phyloP scores from a whole-genome alignment of 2,329 filamentous ascomycete species.

The Talaromyces sp. region DNA sequence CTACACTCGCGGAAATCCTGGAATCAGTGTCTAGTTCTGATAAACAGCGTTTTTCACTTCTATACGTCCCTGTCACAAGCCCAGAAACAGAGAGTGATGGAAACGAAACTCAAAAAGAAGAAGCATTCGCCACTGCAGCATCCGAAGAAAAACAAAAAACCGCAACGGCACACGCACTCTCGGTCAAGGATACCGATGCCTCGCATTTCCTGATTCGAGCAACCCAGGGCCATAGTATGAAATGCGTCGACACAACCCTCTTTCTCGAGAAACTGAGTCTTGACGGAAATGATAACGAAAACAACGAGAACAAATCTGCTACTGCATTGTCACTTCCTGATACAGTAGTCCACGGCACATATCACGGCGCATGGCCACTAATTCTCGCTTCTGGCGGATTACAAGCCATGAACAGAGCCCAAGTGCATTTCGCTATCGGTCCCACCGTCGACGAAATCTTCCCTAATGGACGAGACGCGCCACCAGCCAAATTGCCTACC shows the following conservation, averaged over 20 bases:
- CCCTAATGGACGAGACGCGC: constrained; percentile 16
- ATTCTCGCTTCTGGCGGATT: constrained; percentile 76
- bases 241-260: constrained; percentile 60
- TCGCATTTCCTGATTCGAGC: constrained; percentile 81
- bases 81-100: constrained; percentile 3
- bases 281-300: constrained; percentile 30
- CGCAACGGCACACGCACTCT: constrained; percentile 29
- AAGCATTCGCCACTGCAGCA: constrained; percentile 19
- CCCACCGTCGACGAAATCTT: constrained; percentile 46
- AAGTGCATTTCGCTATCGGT: constrained; percentile 83
- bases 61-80: constrained; percentile 42
- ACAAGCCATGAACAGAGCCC: constrained; percentile 73
- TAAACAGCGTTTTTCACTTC: constrained; percentile 85
- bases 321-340: constrained; percentile 45
- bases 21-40: constrained; percentile 67
- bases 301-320: background rate
- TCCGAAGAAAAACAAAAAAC: constrained; percentile 25
- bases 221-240: constrained; percentile 89
- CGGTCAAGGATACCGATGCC: constrained; percentile 44
- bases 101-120: constrained; percentile 5
- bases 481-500: constrained; percentile 16
- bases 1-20: constrained; percentile 69
- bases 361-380: constrained; percentile 68
- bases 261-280: constrained; percentile 64
- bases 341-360: constrained; percentile 80